Conservation (phyloP, 352 stramenopile genomes). For the Phytophthora quininea region DNA sequence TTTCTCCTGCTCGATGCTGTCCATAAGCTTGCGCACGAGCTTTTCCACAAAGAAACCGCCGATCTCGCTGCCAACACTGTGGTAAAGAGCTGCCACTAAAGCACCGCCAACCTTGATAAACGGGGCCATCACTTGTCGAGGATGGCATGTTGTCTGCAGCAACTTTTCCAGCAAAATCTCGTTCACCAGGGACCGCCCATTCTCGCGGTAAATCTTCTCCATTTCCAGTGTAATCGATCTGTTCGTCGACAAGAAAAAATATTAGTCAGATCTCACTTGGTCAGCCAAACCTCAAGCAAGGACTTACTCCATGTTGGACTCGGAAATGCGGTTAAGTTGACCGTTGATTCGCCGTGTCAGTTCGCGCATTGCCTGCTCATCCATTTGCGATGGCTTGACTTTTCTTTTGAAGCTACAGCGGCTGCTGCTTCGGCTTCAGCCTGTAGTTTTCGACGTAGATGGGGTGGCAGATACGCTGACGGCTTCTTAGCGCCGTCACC, state of each 20-base stretch:
- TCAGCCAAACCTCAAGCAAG: not conserved
- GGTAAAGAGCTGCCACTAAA: conserved; percentile 74
- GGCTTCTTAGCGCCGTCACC: conserved; percentile 46
- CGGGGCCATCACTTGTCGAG: conserved; percentile 75
- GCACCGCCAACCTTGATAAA: conserved; percentile 80
- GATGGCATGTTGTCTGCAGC: conserved; percentile 63
- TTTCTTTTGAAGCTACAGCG: conserved; percentile 33
- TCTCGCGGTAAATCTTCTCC: conserved; percentile 80
- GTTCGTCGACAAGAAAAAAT: conserved; percentile 8
- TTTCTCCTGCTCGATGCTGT: conserved; percentile 49
- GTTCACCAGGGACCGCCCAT: conserved; percentile 76
- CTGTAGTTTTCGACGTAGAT: conserved; percentile 79
- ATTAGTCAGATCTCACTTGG: not conserved
- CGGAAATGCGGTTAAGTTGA: conserved; percentile 91
- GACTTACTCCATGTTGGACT: conserved; percentile 90
- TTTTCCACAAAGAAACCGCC: conserved; percentile 87
- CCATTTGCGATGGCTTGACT: conserved; percentile 59
- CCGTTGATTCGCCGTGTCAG: conserved; percentile 84
- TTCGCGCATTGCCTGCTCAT: conserved; percentile 74
- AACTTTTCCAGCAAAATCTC: conserved; percentile 75
- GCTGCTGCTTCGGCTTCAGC: conserved; percentile 43
- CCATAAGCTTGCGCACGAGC: conserved; percentile 62
- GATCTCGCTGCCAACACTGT: conserved; percentile 79
- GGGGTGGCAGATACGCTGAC: conserved; percentile 85
- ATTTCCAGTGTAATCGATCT: conserved; percentile 79